Evolutionary conservation across 2,329 filamentous ascomycete species (phyloP), one percentile per base, ranked within the genome.

Genomic region (Coccinonectria pachysandricola): DNA sequence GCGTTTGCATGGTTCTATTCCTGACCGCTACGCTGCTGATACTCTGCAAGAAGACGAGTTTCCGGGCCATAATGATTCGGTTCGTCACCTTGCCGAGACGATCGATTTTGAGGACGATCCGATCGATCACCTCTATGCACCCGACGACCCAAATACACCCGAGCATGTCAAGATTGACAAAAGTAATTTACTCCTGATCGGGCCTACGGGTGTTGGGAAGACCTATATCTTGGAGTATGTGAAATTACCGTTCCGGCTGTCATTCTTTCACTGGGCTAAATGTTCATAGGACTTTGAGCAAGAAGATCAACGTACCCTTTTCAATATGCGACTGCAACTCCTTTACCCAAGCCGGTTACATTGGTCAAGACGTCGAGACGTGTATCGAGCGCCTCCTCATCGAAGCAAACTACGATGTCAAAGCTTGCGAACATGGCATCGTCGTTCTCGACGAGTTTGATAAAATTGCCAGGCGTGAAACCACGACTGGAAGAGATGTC

Each of bases 391-490:
- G 91, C 22, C 66, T 98, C 14, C 65, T 98, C 7, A 82, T 92
- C 29, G 86, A 92, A 32, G 77, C 88, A 7, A 88, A 92, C 51
- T 93, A 93, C 53, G 82, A 93, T 42, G 73, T 91, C 15, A 75
- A 76, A 32, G 75, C 79, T 28, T 79, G 86, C 6, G 88, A 98
- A 50, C 74, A 83, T 27, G 91, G 91, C 5, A 96, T 98, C 30
- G 85, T 98, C 23, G 91, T 93, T 30, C 65, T 98, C 12, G 91
- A 98, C 43, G 91, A 98, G 57, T 85, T 98, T 29, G 91, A 98
- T 62, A 98, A 98, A 59, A 87, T 96, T 32, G 87, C 91, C 2
- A 83, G 82, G 19, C 76, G 84, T 14, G 88, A 91, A 50, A 80
- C 87, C 10, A 75, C 75, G 34, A 86, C 93, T 34, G 88, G 87